phyloP scores from a whole-genome alignment of 2,329 filamentous ascomycete species.

The Hymenoscyphus fraxineus region DNA sequence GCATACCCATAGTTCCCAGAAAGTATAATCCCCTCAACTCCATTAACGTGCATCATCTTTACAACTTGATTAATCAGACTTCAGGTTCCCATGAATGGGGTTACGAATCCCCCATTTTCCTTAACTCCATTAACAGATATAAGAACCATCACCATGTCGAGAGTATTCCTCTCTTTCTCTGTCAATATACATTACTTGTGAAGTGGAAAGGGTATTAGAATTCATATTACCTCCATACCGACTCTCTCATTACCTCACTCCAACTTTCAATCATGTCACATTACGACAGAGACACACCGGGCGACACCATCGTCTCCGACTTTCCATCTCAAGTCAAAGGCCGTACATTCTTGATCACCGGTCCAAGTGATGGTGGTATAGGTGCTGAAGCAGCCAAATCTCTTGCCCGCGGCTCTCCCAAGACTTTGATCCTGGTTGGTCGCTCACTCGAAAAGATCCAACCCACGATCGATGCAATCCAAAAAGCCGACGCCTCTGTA shows the following conservation, averaged over 20 bases:
- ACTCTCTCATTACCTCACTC: not conserved
- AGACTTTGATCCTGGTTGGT: not conserved
- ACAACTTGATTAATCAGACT: too few species aligned
- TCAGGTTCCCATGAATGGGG: too few species aligned
- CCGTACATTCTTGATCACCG: slow-evolving; percentile 22
- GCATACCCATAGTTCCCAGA: too few species aligned
- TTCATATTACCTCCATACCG: not conserved
- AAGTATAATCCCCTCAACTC: too few species aligned
- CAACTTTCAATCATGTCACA: slow-evolving; percentile 11
- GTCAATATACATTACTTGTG: not conserved
- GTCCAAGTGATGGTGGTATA: slow-evolving; percentile 18
- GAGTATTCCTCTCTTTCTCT: not conserved
- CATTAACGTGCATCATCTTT: too few species aligned
- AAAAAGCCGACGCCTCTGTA: slow-evolving; percentile 14
- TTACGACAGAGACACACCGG: slow-evolving; percentile 14
- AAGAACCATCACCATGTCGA: not conserved
- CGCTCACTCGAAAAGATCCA: slow-evolving; percentile 18
- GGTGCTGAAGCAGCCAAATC: slow-evolving; percentile 21
- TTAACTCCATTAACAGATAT: not conserved
- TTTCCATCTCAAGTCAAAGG: slow-evolving; percentile 18
- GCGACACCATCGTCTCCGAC: slow-evolving; percentile 15
- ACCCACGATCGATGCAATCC: slow-evolving; percentile 21
- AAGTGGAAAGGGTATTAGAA: not conserved
- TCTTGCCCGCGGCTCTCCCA: slow-evolving; percentile 9
- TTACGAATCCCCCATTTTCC: not conserved